phyloP scores from a whole-genome alignment of 2,329 filamentous ascomycete genomes.

The Leptographium wingfieldii region DNA sequence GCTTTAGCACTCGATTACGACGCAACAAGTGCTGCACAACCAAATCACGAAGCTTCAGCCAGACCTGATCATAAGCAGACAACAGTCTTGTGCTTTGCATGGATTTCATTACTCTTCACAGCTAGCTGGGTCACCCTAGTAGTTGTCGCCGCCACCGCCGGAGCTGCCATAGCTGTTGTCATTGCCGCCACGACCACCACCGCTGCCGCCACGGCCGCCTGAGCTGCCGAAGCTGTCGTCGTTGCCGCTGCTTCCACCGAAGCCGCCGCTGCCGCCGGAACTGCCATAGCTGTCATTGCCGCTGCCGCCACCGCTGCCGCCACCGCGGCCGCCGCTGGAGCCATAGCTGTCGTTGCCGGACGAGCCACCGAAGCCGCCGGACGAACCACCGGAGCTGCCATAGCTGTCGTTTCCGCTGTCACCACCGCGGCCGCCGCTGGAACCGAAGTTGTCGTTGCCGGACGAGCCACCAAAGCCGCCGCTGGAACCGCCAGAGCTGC shows the following conservation, averaged over 20 bases:
- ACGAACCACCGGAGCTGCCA: constrained; percentile 14
- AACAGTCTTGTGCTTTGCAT: not conserved
- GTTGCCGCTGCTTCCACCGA: constrained; percentile 1
- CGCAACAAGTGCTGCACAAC: too few species aligned
- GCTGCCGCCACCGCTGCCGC: not conserved
- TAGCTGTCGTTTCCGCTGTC: constrained; percentile 6
- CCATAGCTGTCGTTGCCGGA: not conserved
- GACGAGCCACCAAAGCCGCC: not conserved
- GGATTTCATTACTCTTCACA: not conserved
- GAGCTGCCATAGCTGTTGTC: constrained; percentile 5
- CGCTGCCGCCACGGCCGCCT: constrained; percentile 7
- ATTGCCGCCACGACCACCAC: constrained; percentile 8
- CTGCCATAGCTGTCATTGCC: constrained; percentile 3
- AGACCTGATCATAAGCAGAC: not conserved
- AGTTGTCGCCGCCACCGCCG: constrained; percentile 6
- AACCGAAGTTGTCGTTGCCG: constrained; percentile 9
- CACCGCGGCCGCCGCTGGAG: not conserved
- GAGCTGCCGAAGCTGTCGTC: constrained; percentile 3
- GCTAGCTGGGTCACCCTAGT: not conserved
- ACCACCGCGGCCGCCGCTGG: constrained; percentile 13
- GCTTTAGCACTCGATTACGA: too few species aligned
- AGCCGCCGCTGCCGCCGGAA: constrained; percentile 4
- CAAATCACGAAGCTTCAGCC: too few species aligned
- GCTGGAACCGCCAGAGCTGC: constrained; percentile 1
- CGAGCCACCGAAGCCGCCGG: constrained; percentile 11